A percentile compares a stretch with the other conserved stretches of the same genome.
These are phyloP conservation scores for Angomonas ambiguus DNA, from an alignment of 208 protist genomes.

Conservation along the genomic window DNA sequence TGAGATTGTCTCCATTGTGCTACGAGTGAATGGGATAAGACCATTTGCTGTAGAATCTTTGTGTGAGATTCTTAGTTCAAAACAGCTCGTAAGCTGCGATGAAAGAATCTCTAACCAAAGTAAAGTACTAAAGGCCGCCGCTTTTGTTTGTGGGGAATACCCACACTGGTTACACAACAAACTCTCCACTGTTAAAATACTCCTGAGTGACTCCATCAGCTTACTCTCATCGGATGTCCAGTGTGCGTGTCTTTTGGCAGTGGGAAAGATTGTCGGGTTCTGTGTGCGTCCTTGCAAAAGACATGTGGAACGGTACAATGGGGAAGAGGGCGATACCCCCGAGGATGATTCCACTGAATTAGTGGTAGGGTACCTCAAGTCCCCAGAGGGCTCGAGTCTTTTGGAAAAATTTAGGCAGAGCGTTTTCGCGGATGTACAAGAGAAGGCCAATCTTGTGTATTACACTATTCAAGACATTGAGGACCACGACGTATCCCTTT, in stretches of 20 bases:
- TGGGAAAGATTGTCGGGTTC: slow-evolving; percentile 88
- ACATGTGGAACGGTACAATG: slow-evolving; percentile 42
- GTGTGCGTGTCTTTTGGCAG: slow-evolving; percentile 74
- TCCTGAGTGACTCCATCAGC: slow-evolving; percentile 42
- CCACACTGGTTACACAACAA: slow-evolving; percentile 70
- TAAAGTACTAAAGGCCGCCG: slow-evolving; percentile 83
- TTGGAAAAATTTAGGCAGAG: slow-evolving; percentile 14
- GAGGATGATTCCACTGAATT: slow-evolving; percentile 16
- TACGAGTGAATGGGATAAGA: slow-evolving; percentile 91
- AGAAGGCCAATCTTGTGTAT: slow-evolving; percentile 50
- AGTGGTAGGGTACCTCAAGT: background rate
- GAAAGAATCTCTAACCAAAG: slow-evolving; percentile 50
- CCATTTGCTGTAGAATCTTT: slow-evolving; percentile 65
- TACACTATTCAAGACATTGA: slow-evolving; percentile 26
- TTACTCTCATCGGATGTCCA: slow-evolving; percentile 75
- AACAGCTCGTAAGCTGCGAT: slow-evolving; percentile 41
- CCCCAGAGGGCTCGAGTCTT: background rate
- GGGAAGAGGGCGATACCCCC: slow-evolving; percentile 34
- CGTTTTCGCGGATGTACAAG: slow-evolving; percentile 44
- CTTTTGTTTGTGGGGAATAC: slow-evolving; percentile 94
- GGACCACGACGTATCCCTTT: slow-evolving; percentile 39
- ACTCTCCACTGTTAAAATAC: slow-evolving; percentile 27
- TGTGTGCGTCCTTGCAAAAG: slow-evolving; percentile 37
- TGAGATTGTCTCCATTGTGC: slow-evolving; percentile 92
- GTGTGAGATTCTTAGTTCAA: slow-evolving; percentile 40